A percentile compares a stretch with the other conserved stretches of the same genome.
Conservation (phyloP, 441 rosid species). For the Capsella rubella region DNA sequence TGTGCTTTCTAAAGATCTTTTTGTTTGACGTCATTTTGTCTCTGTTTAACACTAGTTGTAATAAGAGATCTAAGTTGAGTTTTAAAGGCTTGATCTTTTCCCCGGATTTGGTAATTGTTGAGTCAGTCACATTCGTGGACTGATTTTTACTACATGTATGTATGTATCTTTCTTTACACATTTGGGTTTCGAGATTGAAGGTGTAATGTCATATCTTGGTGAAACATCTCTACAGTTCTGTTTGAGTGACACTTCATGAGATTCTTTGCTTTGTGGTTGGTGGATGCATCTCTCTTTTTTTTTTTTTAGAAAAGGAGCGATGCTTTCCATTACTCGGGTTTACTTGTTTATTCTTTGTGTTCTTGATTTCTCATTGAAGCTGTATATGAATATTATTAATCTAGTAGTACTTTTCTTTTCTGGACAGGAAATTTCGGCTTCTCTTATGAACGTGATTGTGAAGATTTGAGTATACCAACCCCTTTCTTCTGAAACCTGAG, state of each 20-base stretch:
- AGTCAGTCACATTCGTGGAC: constrained; percentile 18
- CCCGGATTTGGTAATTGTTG: background rate
- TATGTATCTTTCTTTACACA: background rate
- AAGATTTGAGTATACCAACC: background rate
- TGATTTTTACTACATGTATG: constrained; percentile 19
- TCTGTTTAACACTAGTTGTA: background rate
- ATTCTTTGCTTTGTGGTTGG: constrained; percentile 44
- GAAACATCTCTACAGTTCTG: constrained; percentile 16
- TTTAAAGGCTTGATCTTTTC: constrained; percentile 10
- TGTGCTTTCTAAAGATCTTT: constrained; percentile 5
- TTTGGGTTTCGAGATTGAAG: background rate
- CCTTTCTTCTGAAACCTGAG: constrained; percentile 21
- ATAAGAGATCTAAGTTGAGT: constrained; percentile 23
- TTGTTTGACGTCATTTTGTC: background rate
- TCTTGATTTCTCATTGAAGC: constrained; percentile 12
- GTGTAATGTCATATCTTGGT: background rate
- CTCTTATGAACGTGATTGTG: constrained; percentile 15
- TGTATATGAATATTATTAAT: constrained; percentile 23
- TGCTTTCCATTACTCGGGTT: constrained; percentile 32
- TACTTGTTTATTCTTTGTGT: constrained; percentile 24
- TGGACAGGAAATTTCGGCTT: constrained; percentile 29
- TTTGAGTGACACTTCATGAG: constrained; percentile 31
- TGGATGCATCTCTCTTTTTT: constrained; percentile 12
- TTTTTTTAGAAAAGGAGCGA: constrained; percentile 29
- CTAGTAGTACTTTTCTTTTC: background rate